Evolutionary conservation across 2,329 filamentous ascomycete species (phyloP), one percentile per base, ranked within the genome.

Genomic region (Curvularia sp.): DNA sequence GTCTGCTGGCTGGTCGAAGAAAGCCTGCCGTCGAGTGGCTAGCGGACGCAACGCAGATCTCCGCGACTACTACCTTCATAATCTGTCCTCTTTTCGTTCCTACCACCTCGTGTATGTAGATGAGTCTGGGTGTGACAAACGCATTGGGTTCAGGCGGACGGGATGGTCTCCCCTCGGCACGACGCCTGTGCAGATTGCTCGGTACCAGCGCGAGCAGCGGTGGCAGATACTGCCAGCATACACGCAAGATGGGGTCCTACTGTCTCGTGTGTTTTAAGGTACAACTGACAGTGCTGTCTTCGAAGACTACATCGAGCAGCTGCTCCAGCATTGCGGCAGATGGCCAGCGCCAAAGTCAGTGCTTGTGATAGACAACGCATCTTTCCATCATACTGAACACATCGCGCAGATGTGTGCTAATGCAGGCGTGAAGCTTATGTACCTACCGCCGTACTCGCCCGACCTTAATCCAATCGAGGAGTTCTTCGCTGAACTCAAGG

Each of bases 121-220:
- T 59, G 68, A 80, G 61, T 78, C 77, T 53, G 72, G 75, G 3
- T 78, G 67, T 60, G 71, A 80, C 55, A 78, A 74, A 61, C 64
- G 66, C 19, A 63, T 69, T 58, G 70, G 74, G 8, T 74, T 70
- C 55, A 64, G 75, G 55, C 64, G 71, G 18, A 77, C 61, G 8
- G 72, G 71, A 3, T 80, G 71, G 77, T 73, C 75, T 56, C 75
- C 70, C 9, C 34, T 48, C 6, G 34, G 51, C n/a, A n/a, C 27
- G n/a, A 19, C 47, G 9, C 52, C 57, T 59, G 59, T 68, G 10
- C 54, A 75, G 45, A 52, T 73, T 34, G 61, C 65, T 28, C 46
- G 38, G 48, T 63, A 43, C 41, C 51, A 55, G 2, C 38, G 55
- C n/a, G 52, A 55, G 18, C 23, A 34, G 30, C 45, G 57, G 23